Evolutionary conservation across 495 filamentous ascomycete genomes (phyloP).

Genomic region (Neurospora tetrasperma): DNA sequence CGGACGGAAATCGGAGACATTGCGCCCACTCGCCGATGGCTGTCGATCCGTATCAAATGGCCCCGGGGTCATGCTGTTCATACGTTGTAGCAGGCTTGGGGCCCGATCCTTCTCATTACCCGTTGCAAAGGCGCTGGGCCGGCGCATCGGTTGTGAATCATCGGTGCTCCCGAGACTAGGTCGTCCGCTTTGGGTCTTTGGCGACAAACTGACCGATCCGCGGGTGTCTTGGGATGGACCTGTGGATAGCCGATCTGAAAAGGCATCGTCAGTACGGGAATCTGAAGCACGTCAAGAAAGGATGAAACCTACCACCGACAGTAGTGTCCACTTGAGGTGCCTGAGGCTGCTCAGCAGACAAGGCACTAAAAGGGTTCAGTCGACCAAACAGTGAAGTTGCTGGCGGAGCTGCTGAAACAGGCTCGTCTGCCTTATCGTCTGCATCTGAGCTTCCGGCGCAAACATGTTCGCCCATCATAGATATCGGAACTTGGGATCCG

Average conservation of each 20-base stretch:
- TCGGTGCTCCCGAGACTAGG: conserved; percentile 24
- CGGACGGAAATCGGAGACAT: conserved; percentile 5
- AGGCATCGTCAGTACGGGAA: conserved; percentile 20
- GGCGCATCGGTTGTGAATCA: conserved; percentile 15
- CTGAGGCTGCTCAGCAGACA: conserved; percentile 17
- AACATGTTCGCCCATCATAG: conserved; percentile 83
- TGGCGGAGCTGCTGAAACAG: conserved; percentile 18
- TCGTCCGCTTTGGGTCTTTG: conserved; percentile 37
- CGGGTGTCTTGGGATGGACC: conserved; percentile 48
- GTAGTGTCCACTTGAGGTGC: conserved; percentile 43
- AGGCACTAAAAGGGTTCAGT: conserved; percentile 23
- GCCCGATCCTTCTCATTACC: conserved; percentile 33
- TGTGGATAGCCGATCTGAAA: conserved; percentile 51
- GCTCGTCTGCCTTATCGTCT: conserved; percentile 29
- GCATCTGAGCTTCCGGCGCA: conserved; percentile 38
- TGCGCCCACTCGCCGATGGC: conserved; percentile 16
- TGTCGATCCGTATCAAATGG: conserved; percentile 45
- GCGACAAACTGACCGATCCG: conserved; percentile 48
- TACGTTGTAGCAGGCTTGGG: conserved; percentile 43
- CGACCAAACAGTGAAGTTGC: conserved; percentile 30
- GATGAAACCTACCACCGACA: conserved; percentile 43
- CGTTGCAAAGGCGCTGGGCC: conserved; percentile 20
- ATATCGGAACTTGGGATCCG: conserved; percentile 74
- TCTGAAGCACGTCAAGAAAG: background rate
- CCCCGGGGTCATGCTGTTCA: conserved; percentile 57